A percentile compares a stretch with the other conserved stretches of the same genome.
Evolutionary conservation across 148 eudicot species (phyloP).

Genomic region (Vaccinium vitisidaea): DNA sequence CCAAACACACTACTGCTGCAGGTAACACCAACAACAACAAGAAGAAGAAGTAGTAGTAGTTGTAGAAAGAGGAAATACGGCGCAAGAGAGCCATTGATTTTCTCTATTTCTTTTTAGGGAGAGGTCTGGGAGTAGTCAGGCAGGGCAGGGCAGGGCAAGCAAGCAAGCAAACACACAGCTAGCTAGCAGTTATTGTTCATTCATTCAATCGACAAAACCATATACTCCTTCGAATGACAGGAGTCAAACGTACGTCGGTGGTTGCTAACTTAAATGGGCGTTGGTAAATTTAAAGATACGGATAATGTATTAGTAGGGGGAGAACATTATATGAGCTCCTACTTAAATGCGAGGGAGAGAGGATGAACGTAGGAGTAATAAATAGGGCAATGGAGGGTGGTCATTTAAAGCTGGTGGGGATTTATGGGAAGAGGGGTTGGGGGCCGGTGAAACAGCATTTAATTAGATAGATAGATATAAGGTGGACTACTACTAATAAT

Average conservation of each 20-base stretch:
- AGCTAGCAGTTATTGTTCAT: neutral
- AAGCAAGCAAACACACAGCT: neutral
- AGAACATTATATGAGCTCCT: neutral
- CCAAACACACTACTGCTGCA: neutral
- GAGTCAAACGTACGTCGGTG: neutral
- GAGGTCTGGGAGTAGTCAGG: too few relatives aligned
- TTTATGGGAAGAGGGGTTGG: neutral
- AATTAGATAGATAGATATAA: neutral
- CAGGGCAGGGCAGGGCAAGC: neutral
- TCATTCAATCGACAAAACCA: neutral
- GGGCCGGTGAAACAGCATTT: constrained; percentile 1
- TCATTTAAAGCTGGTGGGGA: constrained; percentile 4
- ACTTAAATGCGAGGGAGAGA: neutral
- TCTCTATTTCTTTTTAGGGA: neutral
- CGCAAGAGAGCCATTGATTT: neutral
- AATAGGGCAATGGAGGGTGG: neutral
- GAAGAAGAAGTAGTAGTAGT: neutral
- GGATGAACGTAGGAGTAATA: neutral
- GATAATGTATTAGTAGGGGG: neutral
- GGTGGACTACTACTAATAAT: neutral
- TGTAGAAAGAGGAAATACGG: too few relatives aligned
- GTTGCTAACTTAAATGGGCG: neutral
- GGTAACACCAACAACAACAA: neutral
- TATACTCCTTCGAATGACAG: neutral
- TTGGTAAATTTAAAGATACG: neutral